These are phyloP conservation scores for Globisporangium apiculatum DNA, from an alignment of 352 stramenopile species.

Conservation along the genomic window DNA sequence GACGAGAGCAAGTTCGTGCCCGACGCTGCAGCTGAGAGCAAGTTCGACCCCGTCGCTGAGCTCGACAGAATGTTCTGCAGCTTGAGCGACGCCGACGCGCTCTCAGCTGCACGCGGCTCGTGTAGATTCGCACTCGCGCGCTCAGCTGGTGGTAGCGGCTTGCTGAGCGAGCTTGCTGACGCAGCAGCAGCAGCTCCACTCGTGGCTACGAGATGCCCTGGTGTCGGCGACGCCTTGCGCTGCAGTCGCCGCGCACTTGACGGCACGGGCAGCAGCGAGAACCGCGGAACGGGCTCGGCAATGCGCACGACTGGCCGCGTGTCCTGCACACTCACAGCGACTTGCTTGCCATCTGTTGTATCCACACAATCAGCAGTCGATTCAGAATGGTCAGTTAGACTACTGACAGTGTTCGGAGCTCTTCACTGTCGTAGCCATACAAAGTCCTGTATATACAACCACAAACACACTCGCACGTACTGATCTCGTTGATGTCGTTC, in stretches of 20 bases:
- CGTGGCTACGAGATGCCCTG: conserved; percentile 1
- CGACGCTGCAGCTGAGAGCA: conserved; percentile 53
- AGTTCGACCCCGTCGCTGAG: conserved; percentile 50
- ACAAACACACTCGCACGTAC: conserved; percentile 27
- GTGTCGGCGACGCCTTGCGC: conserved; percentile 22
- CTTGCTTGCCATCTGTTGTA: conserved; percentile 61
- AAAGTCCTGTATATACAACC: neutral
- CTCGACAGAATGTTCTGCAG: conserved; percentile 64
- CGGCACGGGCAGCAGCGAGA: conserved; percentile 72
- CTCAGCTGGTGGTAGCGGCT: neutral
- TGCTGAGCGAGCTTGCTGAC: neutral
- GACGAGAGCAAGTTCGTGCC: conserved; percentile 59
- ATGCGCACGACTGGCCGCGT: conserved; percentile 61
- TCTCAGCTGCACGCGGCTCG: conserved; percentile 19
- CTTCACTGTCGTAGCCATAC: neutral
- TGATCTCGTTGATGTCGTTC: conserved; percentile 82
- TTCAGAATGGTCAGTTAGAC: too few species aligned
- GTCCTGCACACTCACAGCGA: conserved; percentile 61
- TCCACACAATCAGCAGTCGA: neutral
- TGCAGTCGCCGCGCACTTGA: conserved; percentile 46
- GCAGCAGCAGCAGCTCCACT: conserved; percentile 14
- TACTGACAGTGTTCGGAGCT: too few species aligned
- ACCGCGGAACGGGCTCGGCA: conserved; percentile 67
- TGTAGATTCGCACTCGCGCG: conserved; percentile 28
- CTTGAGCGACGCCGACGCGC: conserved; percentile 29